phyloP scores from a whole-genome alignment of 1,284 basidiomycete species.

The Fomitopsis palustris region DNA sequence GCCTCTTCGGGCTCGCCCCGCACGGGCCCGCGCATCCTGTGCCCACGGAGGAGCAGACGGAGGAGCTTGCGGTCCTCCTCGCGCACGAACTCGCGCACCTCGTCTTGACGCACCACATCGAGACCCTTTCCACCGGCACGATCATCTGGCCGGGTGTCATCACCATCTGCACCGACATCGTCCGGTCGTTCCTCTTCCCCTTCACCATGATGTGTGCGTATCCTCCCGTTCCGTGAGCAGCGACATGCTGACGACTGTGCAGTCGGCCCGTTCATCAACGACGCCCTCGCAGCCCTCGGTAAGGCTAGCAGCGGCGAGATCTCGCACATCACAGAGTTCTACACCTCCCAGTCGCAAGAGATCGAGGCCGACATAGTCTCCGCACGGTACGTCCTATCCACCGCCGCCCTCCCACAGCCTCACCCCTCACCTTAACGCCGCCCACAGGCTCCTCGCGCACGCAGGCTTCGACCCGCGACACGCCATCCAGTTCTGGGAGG shows the following conservation, averaged over 20 bases:
- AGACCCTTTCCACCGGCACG: conserved; percentile 79
- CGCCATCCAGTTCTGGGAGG: conserved; percentile 75
- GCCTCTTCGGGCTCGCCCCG: conserved; percentile 32
- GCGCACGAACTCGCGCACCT: conserved; percentile 89
- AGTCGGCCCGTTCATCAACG: conserved; percentile 87
- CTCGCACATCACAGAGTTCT: conserved; percentile 63
- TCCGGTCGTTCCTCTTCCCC: conserved; percentile 78
- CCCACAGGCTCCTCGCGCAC: conserved; percentile 71
- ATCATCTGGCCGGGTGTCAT: conserved; percentile 79
- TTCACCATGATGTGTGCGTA: conserved; percentile 69
- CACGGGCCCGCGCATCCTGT: conserved; percentile 35
- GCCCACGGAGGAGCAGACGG: conserved; percentile 79
- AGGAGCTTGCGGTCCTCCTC: conserved; percentile 81
- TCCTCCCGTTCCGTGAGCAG: not conserved
- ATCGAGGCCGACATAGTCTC: conserved; percentile 90
- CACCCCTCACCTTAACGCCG: not conserved
- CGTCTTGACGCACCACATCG: conserved; percentile 84
- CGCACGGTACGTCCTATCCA: conserved; percentile 47
- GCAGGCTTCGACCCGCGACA: conserved; percentile 81
- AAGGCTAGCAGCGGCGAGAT: conserved; percentile 74
- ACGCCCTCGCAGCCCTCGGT: conserved; percentile 80
- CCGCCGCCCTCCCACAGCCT: not conserved
- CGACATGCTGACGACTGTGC: not conserved
- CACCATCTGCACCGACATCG: conserved; percentile 71
- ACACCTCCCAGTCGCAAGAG: conserved; percentile 75